These are phyloP conservation scores for Termitomyces bulborhizus DNA, from an alignment of 768 basidiomycete genomes.

Conservation along the genomic window DNA sequence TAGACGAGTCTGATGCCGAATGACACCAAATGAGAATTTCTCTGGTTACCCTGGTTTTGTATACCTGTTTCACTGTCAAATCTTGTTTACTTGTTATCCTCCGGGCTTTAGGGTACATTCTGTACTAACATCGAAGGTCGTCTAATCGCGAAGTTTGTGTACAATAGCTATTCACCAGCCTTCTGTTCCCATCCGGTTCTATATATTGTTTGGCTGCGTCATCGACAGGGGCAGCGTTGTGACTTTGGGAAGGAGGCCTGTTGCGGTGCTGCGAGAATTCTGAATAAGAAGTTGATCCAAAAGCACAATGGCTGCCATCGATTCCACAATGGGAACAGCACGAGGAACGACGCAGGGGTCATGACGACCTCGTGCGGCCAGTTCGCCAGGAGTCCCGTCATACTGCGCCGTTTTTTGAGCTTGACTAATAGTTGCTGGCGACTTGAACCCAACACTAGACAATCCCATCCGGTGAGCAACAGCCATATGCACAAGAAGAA, in stretches of 20 bases:
- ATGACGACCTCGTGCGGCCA: conserved; percentile 91
- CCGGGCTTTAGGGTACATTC: background rate
- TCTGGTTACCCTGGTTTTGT: background rate
- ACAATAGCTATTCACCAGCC: background rate
- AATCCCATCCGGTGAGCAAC: background rate
- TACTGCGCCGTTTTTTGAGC: conserved; percentile 89
- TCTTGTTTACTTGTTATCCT: background rate
- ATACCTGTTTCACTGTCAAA: background rate
- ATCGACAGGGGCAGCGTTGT: conserved; percentile 91
- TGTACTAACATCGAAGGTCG: background rate
- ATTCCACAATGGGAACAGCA: conserved; percentile 96
- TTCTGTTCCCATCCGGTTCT: background rate
- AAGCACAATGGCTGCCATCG: conserved; percentile 93
- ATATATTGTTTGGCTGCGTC: conserved; percentile 48
- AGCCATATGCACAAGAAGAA: background rate
- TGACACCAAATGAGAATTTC: conserved; percentile 12
- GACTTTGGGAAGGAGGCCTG: conserved; percentile 73
- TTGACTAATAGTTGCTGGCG: conserved; percentile 95
- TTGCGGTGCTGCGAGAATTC: conserved; percentile 72
- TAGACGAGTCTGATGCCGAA: conserved; percentile 48
- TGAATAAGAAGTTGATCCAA: conserved; percentile 93
- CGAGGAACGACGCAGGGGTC: conserved; percentile 97
- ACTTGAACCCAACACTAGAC: conserved; percentile 89
- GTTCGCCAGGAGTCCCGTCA: conserved; percentile 80
- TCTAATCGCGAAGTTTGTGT: background rate